A percentile compares a stretch with the other conserved stretches of the same genome.
Conservation (phyloP, 441 rosid genomes). For the Mallotus repandus region DNA sequence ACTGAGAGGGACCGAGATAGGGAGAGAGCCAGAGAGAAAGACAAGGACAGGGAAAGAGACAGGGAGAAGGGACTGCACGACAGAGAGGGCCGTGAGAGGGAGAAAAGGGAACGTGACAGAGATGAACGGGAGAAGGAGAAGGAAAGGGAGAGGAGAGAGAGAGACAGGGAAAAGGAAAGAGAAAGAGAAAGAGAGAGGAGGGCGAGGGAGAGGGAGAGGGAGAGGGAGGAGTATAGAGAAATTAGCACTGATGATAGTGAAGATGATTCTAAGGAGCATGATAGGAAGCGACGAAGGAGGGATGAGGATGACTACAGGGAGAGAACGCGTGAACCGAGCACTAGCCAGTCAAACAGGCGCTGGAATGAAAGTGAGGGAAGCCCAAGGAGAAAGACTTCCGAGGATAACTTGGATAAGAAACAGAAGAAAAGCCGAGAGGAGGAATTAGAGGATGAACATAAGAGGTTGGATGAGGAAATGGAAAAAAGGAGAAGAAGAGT, state of each 20-base stretch:
- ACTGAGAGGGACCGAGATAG: too few species aligned
- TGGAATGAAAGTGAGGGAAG: slow-evolving; percentile 51
- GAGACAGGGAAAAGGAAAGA: slow-evolving; percentile 18
- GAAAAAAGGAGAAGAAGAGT: slow-evolving; percentile 96
- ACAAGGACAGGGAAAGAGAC: slow-evolving; percentile 43
- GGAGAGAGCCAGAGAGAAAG: slow-evolving; percentile 38
- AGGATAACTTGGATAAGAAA: slow-evolving; percentile 49
- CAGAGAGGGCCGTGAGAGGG: too few species aligned
- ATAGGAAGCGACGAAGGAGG: slow-evolving; percentile 46
- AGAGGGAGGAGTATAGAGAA: slow-evolving; percentile 44
- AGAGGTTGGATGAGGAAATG: slow-evolving; percentile 74
- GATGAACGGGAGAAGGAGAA: slow-evolving; percentile 21
- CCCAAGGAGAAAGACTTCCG: slow-evolving; percentile 42
- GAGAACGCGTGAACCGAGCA: slow-evolving; percentile 49
- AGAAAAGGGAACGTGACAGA: slow-evolving; percentile 28
- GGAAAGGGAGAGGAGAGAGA: slow-evolving; percentile 13
- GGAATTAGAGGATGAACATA: slow-evolving; percentile 72
- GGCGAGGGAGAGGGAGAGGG: slow-evolving; percentile 33
- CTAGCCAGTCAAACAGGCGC: slow-evolving; percentile 50
- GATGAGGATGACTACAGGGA: slow-evolving; percentile 49
- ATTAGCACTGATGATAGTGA: slow-evolving; percentile 35
- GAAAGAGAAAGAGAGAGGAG: slow-evolving; percentile 23
- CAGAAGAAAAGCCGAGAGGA: slow-evolving; percentile 59
- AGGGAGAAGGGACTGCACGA: slow-evolving; percentile 37
- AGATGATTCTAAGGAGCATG: slow-evolving; percentile 40